These are phyloP conservation scores for Backusella tarrabulga DNA, from an alignment of 192 early-diverging fungal species.

Conservation along the genomic window DNA sequence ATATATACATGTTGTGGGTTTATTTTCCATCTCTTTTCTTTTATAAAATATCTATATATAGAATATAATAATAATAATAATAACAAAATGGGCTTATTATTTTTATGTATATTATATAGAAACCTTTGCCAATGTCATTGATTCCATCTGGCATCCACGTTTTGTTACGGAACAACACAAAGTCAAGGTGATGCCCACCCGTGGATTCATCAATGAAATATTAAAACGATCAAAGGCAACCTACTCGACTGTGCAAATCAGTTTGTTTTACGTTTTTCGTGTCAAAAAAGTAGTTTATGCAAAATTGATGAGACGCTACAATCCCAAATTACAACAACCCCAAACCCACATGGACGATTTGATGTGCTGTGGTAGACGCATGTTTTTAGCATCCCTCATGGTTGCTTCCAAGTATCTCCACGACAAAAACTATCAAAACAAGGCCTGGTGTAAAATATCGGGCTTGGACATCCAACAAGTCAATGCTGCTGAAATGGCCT, in stretches of 20 bases:
- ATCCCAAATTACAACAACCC: conserved; percentile 21
- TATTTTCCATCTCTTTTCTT: neutral
- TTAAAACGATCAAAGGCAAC: conserved; percentile 66
- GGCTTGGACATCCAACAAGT: conserved; percentile 74
- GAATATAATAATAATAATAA: neutral
- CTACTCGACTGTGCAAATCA: conserved; percentile 70
- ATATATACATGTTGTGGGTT: neutral
- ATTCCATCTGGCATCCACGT: conserved; percentile 49
- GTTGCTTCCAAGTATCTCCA: conserved; percentile 84
- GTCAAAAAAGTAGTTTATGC: conserved; percentile 46
- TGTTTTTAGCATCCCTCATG: conserved; percentile 83
- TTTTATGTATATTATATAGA: conserved; percentile 29
- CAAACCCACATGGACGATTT: conserved; percentile 40
- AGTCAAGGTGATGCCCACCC: conserved; percentile 49
- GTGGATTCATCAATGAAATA: conserved; percentile 64
- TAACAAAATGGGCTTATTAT: neutral
- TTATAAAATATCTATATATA: neutral
- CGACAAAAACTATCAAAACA: conserved; percentile 83
- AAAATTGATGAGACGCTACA: conserved; percentile 35
- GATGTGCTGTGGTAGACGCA: conserved; percentile 69
- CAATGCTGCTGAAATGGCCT: conserved; percentile 76
- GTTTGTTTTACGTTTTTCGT: conserved; percentile 67
- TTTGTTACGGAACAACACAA: conserved; percentile 35
- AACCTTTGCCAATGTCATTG: conserved; percentile 65
- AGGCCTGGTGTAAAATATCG: conserved; percentile 84